phyloP scores from a whole-genome alignment of 2,329 filamentous ascomycete species.

The Neopestalotiopsis sp. region DNA sequence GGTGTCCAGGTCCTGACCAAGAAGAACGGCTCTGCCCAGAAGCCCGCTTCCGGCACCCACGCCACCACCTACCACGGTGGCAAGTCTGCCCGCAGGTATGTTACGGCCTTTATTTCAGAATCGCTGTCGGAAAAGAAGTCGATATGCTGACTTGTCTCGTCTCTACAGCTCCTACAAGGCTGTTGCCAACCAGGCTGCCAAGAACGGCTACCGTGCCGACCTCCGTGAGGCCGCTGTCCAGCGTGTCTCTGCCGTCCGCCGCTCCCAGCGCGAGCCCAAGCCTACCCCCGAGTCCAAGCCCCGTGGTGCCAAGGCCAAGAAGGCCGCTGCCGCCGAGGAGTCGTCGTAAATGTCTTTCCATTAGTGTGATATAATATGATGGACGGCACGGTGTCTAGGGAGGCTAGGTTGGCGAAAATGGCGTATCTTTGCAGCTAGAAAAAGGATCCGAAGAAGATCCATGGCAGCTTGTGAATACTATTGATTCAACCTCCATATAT shows the following conservation, averaged over 20 bases:
- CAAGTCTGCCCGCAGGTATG: slow-evolving; percentile 80
- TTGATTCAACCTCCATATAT: slow-evolving; percentile 7
- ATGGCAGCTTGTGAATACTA: slow-evolving; percentile 14
- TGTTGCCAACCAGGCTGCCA: slow-evolving; percentile 82
- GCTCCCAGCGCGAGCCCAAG: slow-evolving; percentile 81
- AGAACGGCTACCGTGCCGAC: slow-evolving; percentile 84
- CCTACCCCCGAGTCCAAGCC: slow-evolving; percentile 74
- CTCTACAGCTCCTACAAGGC: slow-evolving; percentile 79
- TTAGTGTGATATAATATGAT: slow-evolving; percentile 17
- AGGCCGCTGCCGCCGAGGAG: slow-evolving; percentile 65
- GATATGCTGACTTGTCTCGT: slow-evolving; percentile 23
- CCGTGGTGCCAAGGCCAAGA: slow-evolving; percentile 80
- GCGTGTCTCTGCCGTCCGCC: slow-evolving; percentile 85
- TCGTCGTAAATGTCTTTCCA: slow-evolving; percentile 37
- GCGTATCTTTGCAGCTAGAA: slow-evolving; percentile 14
- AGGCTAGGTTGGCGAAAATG: slow-evolving; percentile 9
- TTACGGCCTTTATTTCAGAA: not conserved
- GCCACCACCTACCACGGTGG: slow-evolving; percentile 73
- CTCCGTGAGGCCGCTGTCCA: slow-evolving; percentile 80
- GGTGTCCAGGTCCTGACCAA: slow-evolving; percentile 84
- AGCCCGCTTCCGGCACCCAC: slow-evolving; percentile 72
- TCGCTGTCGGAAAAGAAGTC: slow-evolving; percentile 6
- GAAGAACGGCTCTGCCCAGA: slow-evolving; percentile 74
- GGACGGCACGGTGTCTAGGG: slow-evolving; percentile 12
- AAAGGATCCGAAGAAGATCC: slow-evolving; percentile 1